Conservation (phyloP, 1,284 basidiomycete species). For the Thecaphora thlaspeos region DNA sequence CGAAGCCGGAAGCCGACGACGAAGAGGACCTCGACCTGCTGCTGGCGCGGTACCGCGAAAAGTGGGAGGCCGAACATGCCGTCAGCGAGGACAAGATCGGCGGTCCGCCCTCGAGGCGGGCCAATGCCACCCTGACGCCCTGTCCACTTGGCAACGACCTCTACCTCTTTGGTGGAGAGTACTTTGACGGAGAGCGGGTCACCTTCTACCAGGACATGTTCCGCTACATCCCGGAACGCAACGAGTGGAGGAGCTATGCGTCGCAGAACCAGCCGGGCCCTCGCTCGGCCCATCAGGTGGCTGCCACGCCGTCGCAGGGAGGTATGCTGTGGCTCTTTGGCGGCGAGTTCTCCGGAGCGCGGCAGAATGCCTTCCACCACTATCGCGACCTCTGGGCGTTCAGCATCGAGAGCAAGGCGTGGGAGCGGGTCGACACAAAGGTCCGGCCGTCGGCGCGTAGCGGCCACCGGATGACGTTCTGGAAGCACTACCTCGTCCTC, state of each 20-base stretch:
- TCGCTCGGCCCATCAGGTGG: conserved; percentile 54
- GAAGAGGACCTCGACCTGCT: conserved; percentile 56
- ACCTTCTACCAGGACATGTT: conserved; percentile 55
- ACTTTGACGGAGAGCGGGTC: conserved; percentile 55
- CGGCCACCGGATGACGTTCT: conserved; percentile 80
- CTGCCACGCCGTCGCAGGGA: conserved; percentile 45
- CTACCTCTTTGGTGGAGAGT: conserved; percentile 57
- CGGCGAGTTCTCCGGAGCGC: conserved; percentile 66
- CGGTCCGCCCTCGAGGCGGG: conserved; percentile 44
- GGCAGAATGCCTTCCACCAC: conserved; percentile 86
- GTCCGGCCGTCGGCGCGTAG: conserved; percentile 76
- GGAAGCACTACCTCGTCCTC: conserved; percentile 79
- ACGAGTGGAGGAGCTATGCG: conserved; percentile 52
- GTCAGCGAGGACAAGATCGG: conserved; percentile 48
- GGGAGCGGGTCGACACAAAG: conserved; percentile 89
- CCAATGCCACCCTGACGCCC: conserved; percentile 55
- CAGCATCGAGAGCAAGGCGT: conserved; percentile 62
- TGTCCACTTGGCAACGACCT: conserved; percentile 55
- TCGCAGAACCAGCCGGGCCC: conserved; percentile 55
- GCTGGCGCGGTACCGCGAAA: conserved; percentile 42
- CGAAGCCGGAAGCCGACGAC: conserved; percentile 31
- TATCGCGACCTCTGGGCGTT: conserved; percentile 68
- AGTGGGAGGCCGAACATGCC: conserved; percentile 52
- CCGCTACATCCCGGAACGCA: conserved; percentile 50
- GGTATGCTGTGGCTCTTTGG: conserved; percentile 58